Conservation (phyloP, 345 rosid genomes). For the Turritis glabra region DNA sequence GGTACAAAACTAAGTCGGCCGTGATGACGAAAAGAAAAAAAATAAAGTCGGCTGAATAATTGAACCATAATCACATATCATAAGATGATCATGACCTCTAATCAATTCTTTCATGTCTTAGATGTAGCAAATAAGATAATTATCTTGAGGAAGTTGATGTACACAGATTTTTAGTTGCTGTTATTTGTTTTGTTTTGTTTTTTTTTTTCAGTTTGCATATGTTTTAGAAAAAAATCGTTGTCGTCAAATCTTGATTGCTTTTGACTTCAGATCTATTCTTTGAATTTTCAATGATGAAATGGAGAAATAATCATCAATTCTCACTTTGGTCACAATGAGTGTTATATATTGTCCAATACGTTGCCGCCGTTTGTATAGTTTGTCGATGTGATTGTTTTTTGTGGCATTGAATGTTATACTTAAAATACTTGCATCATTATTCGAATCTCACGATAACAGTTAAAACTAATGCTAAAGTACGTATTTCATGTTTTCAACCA, state of each 20-base stretch:
- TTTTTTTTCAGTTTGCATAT: not conserved
- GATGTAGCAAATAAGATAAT: conserved; percentile 5
- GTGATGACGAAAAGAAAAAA: not conserved
- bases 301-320: not conserved
- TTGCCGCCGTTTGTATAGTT: conserved; percentile 19
- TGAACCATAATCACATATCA: conserved; percentile 22
- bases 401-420: not conserved
- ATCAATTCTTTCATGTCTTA: not conserved
- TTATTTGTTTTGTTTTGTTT: too few relatives aligned
- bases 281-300: not conserved
- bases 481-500: not conserved
- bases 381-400: not conserved
- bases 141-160: conserved; percentile 1
- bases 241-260: not conserved
- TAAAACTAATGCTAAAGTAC: not conserved
- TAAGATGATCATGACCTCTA: conserved; percentile 17
- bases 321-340: conserved; percentile 8
- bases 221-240: not conserved
- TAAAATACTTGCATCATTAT: not conserved
- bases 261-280: conserved; percentile 5
- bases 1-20: conserved; percentile 11
- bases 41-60: conserved; percentile 23
- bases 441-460: not conserved
- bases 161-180: not conserved
- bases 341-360: not conserved